phyloP scores from a whole-genome alignment of 768 basidiomycete genomes.

The Macrolepiota albuminosa region DNA sequence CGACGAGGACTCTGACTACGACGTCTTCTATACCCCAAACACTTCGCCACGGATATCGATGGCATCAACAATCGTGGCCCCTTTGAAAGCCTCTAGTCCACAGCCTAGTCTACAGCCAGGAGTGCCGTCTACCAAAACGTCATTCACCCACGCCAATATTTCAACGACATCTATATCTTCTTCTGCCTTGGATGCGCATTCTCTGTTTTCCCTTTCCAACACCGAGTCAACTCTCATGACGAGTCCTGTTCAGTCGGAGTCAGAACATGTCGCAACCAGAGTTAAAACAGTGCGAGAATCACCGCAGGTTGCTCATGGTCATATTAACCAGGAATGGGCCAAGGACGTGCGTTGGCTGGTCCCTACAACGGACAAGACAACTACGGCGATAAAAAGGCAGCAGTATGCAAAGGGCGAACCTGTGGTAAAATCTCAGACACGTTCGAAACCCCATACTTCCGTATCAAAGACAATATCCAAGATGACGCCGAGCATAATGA shows the following conservation, averaged over 20 bases:
- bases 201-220: conserved; percentile 31
- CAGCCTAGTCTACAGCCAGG: conserved; percentile 4
- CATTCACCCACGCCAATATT: conserved; percentile 18
- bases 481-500: conserved; percentile 37
- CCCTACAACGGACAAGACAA: conserved; percentile 19
- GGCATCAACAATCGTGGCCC: conserved; percentile 25
- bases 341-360: conserved; percentile 64
- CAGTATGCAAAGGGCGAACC: conserved; percentile 4
- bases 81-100: conserved; percentile 23
- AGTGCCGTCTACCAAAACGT: conserved; percentile 20
- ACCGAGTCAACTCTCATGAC: conserved; percentile 36
- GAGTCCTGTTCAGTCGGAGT: conserved; percentile 27
- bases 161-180: conserved; percentile 34
- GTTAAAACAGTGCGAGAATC: conserved; percentile 14
- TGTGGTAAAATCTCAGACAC: conserved; percentile 14
- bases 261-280: conserved; percentile 18
- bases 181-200: conserved; percentile 36
- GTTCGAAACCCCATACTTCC: conserved; percentile 17
- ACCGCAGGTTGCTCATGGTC: conserved; percentile 15
- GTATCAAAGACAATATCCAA: conserved; percentile 27
- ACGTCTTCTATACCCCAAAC: conserved; percentile 61
- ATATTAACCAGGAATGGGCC: conserved; percentile 59
- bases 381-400: conserved; percentile 14
- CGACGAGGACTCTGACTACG: conserved; percentile 34
- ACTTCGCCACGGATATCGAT: conserved; percentile 50